Evolutionary conservation across 1,284 basidiomycete species (phyloP), one percentile per base, ranked within the genome.

Genomic region (Volvariella volvacea): DNA sequence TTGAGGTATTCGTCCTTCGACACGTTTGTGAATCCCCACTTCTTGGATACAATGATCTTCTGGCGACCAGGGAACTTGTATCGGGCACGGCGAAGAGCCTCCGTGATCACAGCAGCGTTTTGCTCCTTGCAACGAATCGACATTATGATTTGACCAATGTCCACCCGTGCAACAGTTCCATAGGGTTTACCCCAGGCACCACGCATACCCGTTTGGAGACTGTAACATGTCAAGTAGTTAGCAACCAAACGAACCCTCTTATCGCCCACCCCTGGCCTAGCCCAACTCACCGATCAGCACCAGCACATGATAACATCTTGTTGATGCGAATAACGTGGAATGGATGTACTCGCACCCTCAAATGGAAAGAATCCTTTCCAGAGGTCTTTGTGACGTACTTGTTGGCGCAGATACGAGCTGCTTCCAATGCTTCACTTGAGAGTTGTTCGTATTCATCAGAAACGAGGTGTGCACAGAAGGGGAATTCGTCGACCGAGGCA

Each of bases 1-100:
- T 83, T 83, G 60, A 80, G 61, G 72, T 96, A 98, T 50, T 95
- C 90, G 62, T 84, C 84, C 66, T 92, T 86, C 67, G 85, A 82
- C 55, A 98, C 92, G 62, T 89, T 89, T 50, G 95, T 98, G 78
- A 99, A 98, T 55, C 94, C 95, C 90, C 91, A 93, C 78, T 93
- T 94, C 81, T 92, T 91, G 53, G 88, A 92, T 57, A 98, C 78
- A 58, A 98, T 97, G 71, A 97, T 96, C 85, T 97, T 98, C 76
- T 97, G 94, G 65, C 94, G 85, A 57, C 94, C 94, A 44, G 95
- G 94, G 88, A 97, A 98, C 84, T 98, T 99, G 86, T 98, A 98
- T 52, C 94, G 91, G 39, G 94, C 92, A 60, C 92, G 91, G 59
- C 92, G 88, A 55, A 99, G 86, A 49, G 95, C 95, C 76, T 99